Percentiles rank a stretch among this genome's conserved stretches.
phyloP scores from a whole-genome alignment of 1,284 basidiomycete genomes.

The Cystobasidium sp. region DNA sequence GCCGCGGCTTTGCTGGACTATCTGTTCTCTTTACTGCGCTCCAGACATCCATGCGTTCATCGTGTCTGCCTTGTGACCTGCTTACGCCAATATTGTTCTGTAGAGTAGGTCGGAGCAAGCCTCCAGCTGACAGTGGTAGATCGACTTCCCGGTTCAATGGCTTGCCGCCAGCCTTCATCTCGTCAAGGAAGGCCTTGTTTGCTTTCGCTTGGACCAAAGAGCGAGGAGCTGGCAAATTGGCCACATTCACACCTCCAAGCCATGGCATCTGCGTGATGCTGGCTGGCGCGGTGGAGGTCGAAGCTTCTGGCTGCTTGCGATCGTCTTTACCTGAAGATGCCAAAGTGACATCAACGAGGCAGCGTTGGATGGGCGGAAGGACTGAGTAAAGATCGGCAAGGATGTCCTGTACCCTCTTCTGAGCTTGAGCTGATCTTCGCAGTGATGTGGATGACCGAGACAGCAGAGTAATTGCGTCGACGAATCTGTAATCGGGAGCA shows the following conservation, averaged over 20 bases:
- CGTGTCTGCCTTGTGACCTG: slow-evolving; percentile 33
- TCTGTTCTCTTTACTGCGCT: slow-evolving; percentile 19
- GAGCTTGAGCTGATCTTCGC: slow-evolving; percentile 13
- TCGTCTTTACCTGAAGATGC: not conserved
- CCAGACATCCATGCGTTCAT: slow-evolving; percentile 30
- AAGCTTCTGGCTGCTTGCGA: not conserved
- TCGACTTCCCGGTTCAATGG: slow-evolving; percentile 9
- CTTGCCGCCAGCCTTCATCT: slow-evolving; percentile 28
- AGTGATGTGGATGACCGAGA: slow-evolving; percentile 21
- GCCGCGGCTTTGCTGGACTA: slow-evolving; percentile 9
- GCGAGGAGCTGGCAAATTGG: slow-evolving; percentile 33
- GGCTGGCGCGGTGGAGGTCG: slow-evolving; percentile 24
- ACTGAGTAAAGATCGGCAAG: slow-evolving; percentile 33
- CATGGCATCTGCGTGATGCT: slow-evolving; percentile 37
- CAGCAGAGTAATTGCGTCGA: slow-evolving; percentile 36
- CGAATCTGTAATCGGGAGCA: slow-evolving; percentile 4
- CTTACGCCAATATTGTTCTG: slow-evolving; percentile 17
- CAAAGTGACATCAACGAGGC: slow-evolving; percentile 28
- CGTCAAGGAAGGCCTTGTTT: slow-evolving; percentile 16
- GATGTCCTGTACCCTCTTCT: slow-evolving; percentile 30
- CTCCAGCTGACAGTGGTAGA: slow-evolving; percentile 34
- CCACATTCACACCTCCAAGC: slow-evolving; percentile 12
- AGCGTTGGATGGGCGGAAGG: slow-evolving; percentile 34
- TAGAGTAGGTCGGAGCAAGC: slow-evolving; percentile 12
- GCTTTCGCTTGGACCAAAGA: slow-evolving; percentile 24